Conservation (phyloP, 2,329 filamentous ascomycete species). For the Botryotinia narcissicola region DNA sequence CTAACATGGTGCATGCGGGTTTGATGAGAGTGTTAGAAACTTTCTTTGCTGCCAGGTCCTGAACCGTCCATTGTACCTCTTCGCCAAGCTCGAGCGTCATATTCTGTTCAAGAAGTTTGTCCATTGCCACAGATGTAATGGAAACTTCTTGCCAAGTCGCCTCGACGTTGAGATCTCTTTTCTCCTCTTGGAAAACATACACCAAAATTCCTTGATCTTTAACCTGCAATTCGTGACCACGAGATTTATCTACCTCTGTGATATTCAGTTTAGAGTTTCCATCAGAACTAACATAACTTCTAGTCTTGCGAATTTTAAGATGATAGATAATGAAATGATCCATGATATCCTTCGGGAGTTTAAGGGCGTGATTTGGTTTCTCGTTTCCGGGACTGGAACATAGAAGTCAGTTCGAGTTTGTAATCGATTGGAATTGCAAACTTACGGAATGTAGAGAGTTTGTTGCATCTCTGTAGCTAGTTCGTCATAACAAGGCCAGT, state of each 20-base stretch:
- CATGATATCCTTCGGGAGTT: conserved; percentile 14
- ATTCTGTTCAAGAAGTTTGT: conserved; percentile 27
- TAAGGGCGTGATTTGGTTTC: conserved; percentile 18
- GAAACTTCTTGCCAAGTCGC: conserved; percentile 30
- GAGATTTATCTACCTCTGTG: conserved; percentile 21
- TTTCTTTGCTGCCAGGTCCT: conserved; percentile 15
- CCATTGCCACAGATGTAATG: conserved; percentile 22
- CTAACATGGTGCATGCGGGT: conserved; percentile 28
- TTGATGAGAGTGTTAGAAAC: conserved; percentile 21
- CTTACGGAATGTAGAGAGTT: conserved; percentile 36
- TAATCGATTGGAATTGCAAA: neutral
- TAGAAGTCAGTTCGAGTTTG: neutral
- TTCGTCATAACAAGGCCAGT: conserved; percentile 21
- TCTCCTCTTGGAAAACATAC: conserved; percentile 15
- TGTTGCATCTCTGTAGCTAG: conserved; percentile 26
- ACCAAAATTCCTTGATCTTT: conserved; percentile 12
- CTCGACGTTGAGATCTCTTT: neutral
- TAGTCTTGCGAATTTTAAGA: conserved; percentile 20
- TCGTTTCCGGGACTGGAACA: conserved; percentile 9
- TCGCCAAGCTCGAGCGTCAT: conserved; percentile 29
- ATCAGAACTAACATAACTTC: conserved; percentile 19
- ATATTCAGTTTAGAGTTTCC: conserved; percentile 23
- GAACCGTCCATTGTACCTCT: conserved; percentile 24
- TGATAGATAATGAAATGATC: conserved; percentile 1
- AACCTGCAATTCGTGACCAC: conserved; percentile 7